Base-by-base conservation (phyloP, 495 filamentous ascomycete genomes). In the Parathielavia appendiculata region DNA sequence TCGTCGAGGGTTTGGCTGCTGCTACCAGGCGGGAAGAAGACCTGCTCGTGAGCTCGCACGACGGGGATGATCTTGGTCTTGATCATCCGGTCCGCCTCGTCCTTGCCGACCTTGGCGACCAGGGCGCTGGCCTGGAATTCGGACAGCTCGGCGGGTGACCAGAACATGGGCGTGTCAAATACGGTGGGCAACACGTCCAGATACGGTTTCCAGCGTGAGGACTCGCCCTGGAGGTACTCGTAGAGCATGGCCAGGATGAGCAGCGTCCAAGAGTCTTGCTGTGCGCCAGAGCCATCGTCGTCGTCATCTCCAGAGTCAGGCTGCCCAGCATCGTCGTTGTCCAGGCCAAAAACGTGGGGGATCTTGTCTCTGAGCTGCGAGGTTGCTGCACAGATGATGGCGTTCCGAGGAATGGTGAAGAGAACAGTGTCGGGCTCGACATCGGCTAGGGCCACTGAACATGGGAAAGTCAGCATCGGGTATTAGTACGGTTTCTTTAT, bases 161-260 rank as follows among this genome's bases (percentile, higher is more conserved):
- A 97, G 73, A 92, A 97, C 83, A 96, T 95, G 62, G 93, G 77
- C 2, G 90, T 95, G 70, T 95, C 81, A 60, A 97, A 95, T 19
- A 79, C 66, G n/a, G 66, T 64, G 0, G 91, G 92, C 13, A 97
- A 76, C 41, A 97, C 76, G n/a, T 81, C 77, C 60, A 96, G 82
- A 73, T 97, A 97, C 0, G 84, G 82, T 23, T 79, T 80, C 92
- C 91, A 97, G 38, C 65, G 68, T 1, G 90, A 93, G 1, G 74
- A 66, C 0, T 74, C 68, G 6, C 85, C 82, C 36, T 74, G 78
- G 19, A 83, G 67, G 63, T 84, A 83, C 72, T 96, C 91, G 66
- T 88, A 86, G 12, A 95, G 79, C 81, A 96, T 84, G 45, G 89
- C 80, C 13, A 93, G 73, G 62, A 95, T 91, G 9, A 97, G 73